Conservation (phyloP, 2,329 filamentous ascomycete genomes). For the Monilinia vaccinii-corymbosi region DNA sequence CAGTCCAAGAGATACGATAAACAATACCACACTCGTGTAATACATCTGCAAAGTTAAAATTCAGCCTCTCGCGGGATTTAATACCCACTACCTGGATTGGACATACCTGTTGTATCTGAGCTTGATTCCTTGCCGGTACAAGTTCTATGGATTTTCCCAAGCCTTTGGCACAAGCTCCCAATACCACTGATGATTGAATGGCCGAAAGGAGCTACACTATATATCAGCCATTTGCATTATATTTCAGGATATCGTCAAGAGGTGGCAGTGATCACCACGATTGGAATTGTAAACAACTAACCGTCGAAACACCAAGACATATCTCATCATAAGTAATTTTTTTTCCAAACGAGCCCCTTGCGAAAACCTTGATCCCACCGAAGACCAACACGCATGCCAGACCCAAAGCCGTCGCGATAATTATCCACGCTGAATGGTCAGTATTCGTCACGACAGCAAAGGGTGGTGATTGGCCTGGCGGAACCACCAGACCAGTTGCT, state of each 20-base stretch:
- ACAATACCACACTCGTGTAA: slow-evolving; percentile 34
- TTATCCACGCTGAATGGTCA: slow-evolving; percentile 15
- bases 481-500: slow-evolving; percentile 2
- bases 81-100: neutral
- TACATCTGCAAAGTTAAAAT: slow-evolving; percentile 25
- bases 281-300: neutral
- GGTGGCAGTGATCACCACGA: neutral
- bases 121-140: slow-evolving; percentile 3
- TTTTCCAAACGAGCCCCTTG: neutral
- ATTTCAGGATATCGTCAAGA: neutral
- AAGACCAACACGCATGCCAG: slow-evolving; percentile 11
- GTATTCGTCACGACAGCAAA: slow-evolving; percentile 14
- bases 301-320: slow-evolving; percentile 5
- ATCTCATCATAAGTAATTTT: slow-evolving; percentile 8
- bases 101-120: slow-evolving; percentile 13
- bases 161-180: slow-evolving; percentile 11
- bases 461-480: slow-evolving; percentile 8
- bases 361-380: slow-evolving; percentile 9
- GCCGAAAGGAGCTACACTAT: slow-evolving; percentile 6
- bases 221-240: neutral
- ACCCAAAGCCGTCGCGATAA: slow-evolving; percentile 12
- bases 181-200: slow-evolving; percentile 10
- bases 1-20: slow-evolving; percentile 33
- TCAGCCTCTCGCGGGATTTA: neutral
- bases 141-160: slow-evolving; percentile 16